Percentiles rank a stretch among this genome's conserved stretches.
Conservation (phyloP, 2,329 filamentous ascomycete species). For the Tolypocladium ophioglossoides region DNA sequence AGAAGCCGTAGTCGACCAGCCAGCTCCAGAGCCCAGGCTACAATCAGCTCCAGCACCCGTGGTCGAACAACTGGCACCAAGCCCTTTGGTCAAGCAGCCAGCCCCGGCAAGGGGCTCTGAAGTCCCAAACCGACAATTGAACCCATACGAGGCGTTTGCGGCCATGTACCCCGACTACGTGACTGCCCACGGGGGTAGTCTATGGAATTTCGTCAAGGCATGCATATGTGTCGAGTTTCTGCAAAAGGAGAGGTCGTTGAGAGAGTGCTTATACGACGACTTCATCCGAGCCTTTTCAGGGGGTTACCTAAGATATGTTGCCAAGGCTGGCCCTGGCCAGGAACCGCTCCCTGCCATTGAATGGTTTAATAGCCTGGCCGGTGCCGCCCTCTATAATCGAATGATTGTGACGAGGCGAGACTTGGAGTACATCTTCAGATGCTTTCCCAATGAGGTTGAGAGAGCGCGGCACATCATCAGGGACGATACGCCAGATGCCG, state of each 20-base stretch:
- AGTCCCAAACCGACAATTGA: background rate
- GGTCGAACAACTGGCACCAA: background rate
- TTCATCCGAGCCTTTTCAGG: conserved; percentile 34
- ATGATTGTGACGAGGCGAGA: conserved; percentile 25
- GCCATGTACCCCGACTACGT: conserved; percentile 32
- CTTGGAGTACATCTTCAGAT: conserved; percentile 20
- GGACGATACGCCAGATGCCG: background rate
- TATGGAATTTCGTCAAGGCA: conserved; percentile 31
- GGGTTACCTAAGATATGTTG: conserved; percentile 31
- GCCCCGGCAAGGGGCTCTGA: background rate
- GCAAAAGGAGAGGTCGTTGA: conserved; percentile 20
- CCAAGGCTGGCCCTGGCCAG: conserved; percentile 10
- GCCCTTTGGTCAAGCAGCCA: conserved; percentile 4
- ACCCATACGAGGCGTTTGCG: conserved; percentile 28
- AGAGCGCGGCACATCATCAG: conserved; percentile 4
- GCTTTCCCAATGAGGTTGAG: conserved; percentile 22
- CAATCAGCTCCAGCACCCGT: background rate
- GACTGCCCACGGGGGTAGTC: conserved; percentile 25
- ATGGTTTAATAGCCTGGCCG: conserved; percentile 27
- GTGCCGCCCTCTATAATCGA: conserved; percentile 16
- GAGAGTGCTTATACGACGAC: conserved; percentile 39
- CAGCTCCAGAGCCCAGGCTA: background rate
- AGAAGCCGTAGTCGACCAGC: background rate
- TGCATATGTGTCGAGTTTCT: conserved; percentile 32
- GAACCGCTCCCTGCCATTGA: conserved; percentile 26